These are phyloP conservation scores for Teunomyces cretensis DNA, from an alignment of 805 yeast species.

Conservation along the genomic window DNA sequence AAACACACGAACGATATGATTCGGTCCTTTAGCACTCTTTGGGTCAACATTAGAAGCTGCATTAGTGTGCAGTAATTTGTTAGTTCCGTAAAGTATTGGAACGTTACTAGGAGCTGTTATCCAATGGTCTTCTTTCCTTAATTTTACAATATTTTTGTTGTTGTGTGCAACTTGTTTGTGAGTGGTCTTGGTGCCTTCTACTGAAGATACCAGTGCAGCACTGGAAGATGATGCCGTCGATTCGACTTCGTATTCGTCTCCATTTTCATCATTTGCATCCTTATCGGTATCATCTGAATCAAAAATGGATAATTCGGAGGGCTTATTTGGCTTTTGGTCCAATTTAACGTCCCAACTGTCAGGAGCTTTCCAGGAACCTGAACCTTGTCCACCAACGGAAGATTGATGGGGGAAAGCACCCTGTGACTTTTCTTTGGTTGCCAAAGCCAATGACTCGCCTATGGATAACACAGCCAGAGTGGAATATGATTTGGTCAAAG, in stretches of 20 bases:
- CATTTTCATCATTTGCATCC: conserved; percentile 4
- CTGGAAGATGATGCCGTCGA: conserved; percentile 4
- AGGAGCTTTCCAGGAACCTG: conserved; percentile 46
- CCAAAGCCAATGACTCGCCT: not conserved
- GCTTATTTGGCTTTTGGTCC: conserved; percentile 10
- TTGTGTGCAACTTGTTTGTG: not conserved
- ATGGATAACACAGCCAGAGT: conserved; percentile 1
- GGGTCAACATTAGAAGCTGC: conserved; percentile 5
- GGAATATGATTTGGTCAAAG: conserved; percentile 7
- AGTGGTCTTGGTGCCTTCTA: conserved; percentile 2
- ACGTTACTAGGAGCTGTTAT: conserved; percentile 8
- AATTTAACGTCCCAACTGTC: conserved; percentile 50
- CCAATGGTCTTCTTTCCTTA: not conserved
- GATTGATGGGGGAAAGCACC: not conserved
- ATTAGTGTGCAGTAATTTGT: not conserved
- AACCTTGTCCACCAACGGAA: conserved; percentile 4
- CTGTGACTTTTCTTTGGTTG: not conserved
- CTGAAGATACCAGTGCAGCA: conserved; percentile 4
- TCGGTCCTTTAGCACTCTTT: conserved; percentile 25
- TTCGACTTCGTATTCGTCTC: conserved; percentile 7
- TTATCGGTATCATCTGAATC: conserved; percentile 18
- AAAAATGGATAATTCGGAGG: conserved; percentile 6
- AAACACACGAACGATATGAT: conserved; percentile 67
- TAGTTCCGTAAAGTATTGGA: conserved; percentile 36
- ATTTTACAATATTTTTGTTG: not conserved